phyloP scores from a whole-genome alignment of 495 filamentous ascomycete species.

The Lophiotrema nucula region DNA sequence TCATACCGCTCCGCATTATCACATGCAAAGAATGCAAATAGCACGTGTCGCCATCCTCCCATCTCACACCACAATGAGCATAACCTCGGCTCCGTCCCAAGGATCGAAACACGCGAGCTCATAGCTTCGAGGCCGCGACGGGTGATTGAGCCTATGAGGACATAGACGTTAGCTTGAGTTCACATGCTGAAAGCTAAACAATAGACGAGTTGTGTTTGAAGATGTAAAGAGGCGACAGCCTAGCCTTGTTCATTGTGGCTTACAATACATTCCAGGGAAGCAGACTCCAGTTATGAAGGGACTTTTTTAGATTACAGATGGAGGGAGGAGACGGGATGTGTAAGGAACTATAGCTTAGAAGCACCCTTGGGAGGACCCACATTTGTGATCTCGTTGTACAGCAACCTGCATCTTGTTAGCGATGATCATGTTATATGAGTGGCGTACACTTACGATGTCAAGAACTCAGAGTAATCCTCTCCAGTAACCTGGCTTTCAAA shows the following conservation, averaged over 20 bases:
- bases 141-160: constrained; percentile 20
- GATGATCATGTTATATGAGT: neutral
- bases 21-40: neutral
- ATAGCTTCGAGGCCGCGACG: constrained; percentile 28
- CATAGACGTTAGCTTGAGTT: constrained; percentile 7
- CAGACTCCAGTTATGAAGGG: neutral
- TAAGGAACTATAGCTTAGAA: constrained; percentile 69
- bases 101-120: constrained; percentile 5
- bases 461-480: constrained; percentile 95
- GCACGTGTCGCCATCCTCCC: neutral
- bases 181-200: constrained; percentile 9
- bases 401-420: constrained; percentile 53
- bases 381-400: constrained; percentile 95
- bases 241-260: constrained; percentile 1
- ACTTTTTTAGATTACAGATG: neutral
- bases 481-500: constrained; percentile 91
- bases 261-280: constrained; percentile 1
- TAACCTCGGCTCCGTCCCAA: neutral
- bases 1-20: neutral
- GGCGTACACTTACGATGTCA: constrained; percentile 67
- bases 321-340: too few species aligned
- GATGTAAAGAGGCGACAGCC: neutral
- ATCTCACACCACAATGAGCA: neutral
- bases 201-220: neutral
- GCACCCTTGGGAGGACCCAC: constrained; percentile 62